Evolutionary conservation across 1,284 basidiomycete genomes (phyloP).

Genomic region (Quambalaria eucalypti): DNA sequence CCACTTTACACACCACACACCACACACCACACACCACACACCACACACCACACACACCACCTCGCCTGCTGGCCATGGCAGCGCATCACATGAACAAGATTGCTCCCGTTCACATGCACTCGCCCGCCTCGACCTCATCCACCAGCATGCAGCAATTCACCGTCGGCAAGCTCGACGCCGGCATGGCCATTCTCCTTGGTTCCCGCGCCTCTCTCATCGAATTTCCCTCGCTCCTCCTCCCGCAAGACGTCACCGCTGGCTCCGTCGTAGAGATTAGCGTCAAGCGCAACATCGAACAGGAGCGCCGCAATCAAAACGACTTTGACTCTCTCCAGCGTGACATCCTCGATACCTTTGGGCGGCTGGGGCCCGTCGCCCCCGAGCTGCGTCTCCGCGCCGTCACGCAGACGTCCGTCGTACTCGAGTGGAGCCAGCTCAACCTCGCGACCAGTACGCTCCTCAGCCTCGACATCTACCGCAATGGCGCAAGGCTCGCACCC

Average conservation of each 20-base stretch:
- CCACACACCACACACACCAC: not conserved
- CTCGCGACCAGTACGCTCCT: slow-evolving; percentile 37
- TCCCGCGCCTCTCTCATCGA: slow-evolving; percentile 45
- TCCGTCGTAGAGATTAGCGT: slow-evolving; percentile 45
- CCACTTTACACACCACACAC: no score
- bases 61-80: not conserved
- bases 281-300: slow-evolving; percentile 35
- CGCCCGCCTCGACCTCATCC: not conserved
- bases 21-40: no score
- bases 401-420: slow-evolving; percentile 43
- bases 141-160: slow-evolving; percentile 20
- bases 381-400: slow-evolving; percentile 35
- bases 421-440: slow-evolving; percentile 41
- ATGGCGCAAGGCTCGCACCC: slow-evolving; percentile 37
- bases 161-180: slow-evolving; percentile 45
- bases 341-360: slow-evolving; percentile 39
- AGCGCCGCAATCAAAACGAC: slow-evolving; percentile 28
- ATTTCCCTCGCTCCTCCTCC: slow-evolving; percentile 44
- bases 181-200: slow-evolving; percentile 46
- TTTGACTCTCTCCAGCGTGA: slow-evolving; percentile 42
- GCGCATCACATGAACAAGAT: not conserved
- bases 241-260: slow-evolving; percentile 35
- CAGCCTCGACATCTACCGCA: slow-evolving; percentile 42
- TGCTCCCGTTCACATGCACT: not conserved
- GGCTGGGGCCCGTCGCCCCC: slow-evolving; percentile 31